Evolutionary conservation across 2,329 filamentous ascomycete species (phyloP).

Genomic region (Exophiala spinifera): DNA sequence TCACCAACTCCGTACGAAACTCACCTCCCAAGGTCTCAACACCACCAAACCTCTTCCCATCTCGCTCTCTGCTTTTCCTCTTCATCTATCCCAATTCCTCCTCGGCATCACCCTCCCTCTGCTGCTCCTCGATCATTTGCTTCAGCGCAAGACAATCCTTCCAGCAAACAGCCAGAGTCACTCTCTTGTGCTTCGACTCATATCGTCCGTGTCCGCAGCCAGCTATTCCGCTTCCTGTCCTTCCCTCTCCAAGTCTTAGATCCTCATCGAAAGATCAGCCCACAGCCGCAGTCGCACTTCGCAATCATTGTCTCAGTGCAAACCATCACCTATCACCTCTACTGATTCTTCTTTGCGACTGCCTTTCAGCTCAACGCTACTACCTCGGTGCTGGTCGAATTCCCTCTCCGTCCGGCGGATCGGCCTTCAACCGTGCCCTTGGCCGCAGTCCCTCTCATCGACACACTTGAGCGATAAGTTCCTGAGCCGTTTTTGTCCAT

Average conservation of each 20-base stretch:
- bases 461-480: conserved; percentile 13
- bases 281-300: conserved; percentile 7
- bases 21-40: background rate
- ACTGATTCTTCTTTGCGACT: conserved; percentile 10
- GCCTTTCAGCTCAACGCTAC: conserved; percentile 23
- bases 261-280: conserved; percentile 4
- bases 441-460: conserved; percentile 11
- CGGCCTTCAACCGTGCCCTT: conserved; percentile 8
- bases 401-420: conserved; percentile 10
- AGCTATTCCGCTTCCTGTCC: conserved; percentile 25
- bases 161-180: conserved; percentile 18
- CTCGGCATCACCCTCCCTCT: conserved; percentile 15
- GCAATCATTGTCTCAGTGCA: conserved; percentile 3
- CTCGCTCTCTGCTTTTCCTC: background rate
- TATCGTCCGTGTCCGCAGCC: conserved; percentile 8
- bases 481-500: conserved; percentile 8
- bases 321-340: background rate
- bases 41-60: background rate
- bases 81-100: conserved; percentile 17
- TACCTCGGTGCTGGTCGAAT: conserved; percentile 5
- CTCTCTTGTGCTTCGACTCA: conserved; percentile 23
- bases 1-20: background rate
- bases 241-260: conserved; percentile 25
- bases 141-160: conserved; percentile 27
- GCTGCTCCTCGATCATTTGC: conserved; percentile 17